phyloP scores from a whole-genome alignment of 73 alveolate genomes.

The Paramecium octaurelia region DNA sequence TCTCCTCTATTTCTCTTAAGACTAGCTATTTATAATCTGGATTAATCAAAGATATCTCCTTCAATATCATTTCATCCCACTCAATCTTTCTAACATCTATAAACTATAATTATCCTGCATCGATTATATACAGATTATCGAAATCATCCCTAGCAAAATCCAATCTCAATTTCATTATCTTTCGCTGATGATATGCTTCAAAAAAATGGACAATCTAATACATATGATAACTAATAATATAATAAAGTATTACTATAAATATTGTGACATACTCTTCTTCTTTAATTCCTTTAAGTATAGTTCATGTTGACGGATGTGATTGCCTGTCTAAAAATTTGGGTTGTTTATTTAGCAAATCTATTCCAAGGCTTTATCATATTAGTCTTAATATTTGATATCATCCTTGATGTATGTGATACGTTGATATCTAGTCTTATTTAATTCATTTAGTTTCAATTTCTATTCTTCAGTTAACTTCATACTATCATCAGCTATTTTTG shows the following conservation, averaged over 20 bases:
- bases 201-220: conserved; percentile 18
- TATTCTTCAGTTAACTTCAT: background rate
- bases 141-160: conserved; percentile 44
- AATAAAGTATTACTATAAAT: background rate
- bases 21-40: background rate
- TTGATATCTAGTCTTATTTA: background rate
- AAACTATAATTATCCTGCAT: background rate
- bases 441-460: background rate
- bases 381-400: background rate
- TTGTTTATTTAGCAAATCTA: background rate
- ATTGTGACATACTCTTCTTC: background rate
- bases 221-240: background rate
- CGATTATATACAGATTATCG: background rate
- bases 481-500: background rate
- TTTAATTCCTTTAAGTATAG: background rate
- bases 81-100: background rate
- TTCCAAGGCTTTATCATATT: background rate
- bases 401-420: background rate
- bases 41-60: background rate
- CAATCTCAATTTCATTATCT: background rate
- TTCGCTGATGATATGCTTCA: conserved; percentile 19
- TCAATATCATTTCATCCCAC: conserved; percentile 38
- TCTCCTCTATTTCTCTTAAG: background rate
- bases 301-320: background rate
- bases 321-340: background rate